Base-by-base conservation (phyloP, 495 filamentous ascomycete species). In the Hapsidospora chrysogenum region DNA sequence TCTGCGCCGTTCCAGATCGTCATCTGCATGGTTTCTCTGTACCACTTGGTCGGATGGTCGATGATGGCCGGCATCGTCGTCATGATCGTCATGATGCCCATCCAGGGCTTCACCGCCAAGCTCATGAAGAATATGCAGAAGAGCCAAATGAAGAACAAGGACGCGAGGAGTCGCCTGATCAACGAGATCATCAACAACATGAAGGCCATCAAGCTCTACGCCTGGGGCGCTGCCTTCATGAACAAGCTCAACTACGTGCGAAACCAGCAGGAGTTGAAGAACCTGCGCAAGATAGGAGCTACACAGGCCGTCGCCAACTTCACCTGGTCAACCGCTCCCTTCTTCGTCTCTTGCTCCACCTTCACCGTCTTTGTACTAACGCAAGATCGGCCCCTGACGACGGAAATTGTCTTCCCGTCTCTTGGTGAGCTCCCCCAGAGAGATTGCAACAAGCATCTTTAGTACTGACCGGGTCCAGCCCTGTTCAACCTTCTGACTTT, bases 161-260 rank as follows among this genome's bases (percentile, higher is more conserved):
- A 99, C 47, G 71, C 85, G 6, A 74, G 92, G 41, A 93, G 89
- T 17, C 66, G 87, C 22, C 54, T 99, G 36, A 92, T 95, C 68
- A 89, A 92, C 4, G 92, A 99, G 60, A 96, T 99, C 41, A 60
- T 96, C 48, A 96, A 96, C 66, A 95, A 95, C 53, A 95, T 96
- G 74, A 96, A 96, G 62, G 87, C 81, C 51, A 96, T 96, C 61
- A 96, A 99, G 58, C 72, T 99, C 17, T 99, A 95, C 58, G 92
- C 86, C 29, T 99, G 92, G 92, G 83, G 85, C 26, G 76, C 73
- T 17, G 85, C 92, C 16, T 99, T 96, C 56, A 94, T 94, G 76
- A 86, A 83, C 52, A 95, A 92, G 56, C 72, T 99, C 26, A 94
- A 81, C 54, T 78, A 80, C 55, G 82, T 99, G 40, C 70, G 92